Percentiles rank a stretch among this genome's conserved stretches.
Conservation (phyloP, 805 yeast genomes). For the Yamadazyma philogaea region DNA sequence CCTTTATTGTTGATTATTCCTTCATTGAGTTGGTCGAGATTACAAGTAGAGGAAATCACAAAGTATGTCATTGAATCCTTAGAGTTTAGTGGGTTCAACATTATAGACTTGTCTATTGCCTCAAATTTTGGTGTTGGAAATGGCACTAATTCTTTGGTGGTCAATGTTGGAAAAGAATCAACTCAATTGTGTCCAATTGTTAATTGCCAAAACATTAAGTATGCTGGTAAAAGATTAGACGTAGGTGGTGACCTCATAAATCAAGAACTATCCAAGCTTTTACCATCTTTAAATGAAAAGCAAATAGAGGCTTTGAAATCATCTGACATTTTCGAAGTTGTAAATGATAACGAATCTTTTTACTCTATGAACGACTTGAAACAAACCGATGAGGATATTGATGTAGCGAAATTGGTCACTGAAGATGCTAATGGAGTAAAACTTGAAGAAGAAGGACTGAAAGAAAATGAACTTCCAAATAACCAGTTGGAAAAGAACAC, state of each 20-base stretch:
- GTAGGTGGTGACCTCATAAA: slow-evolving; percentile 72
- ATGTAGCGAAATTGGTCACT: slow-evolving; percentile 86
- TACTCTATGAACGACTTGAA: slow-evolving; percentile 53
- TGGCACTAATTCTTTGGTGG: slow-evolving; percentile 62
- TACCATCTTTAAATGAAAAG: slow-evolving; percentile 53
- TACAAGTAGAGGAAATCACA: slow-evolving; percentile 64
- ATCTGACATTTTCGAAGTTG: slow-evolving; percentile 75
- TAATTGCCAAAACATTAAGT: slow-evolving; percentile 61
- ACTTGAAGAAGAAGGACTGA: slow-evolving; percentile 14
- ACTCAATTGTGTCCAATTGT: slow-evolving; percentile 79
- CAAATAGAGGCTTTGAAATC: slow-evolving; percentile 76
- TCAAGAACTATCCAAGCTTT: slow-evolving; percentile 42
- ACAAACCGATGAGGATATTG: slow-evolving; percentile 58
- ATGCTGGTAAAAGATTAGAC: slow-evolving; percentile 46
- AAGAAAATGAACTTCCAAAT: slow-evolving; percentile 48
- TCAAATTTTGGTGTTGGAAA: slow-evolving; percentile 71
- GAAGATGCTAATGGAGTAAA: slow-evolving; percentile 33
- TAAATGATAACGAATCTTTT: slow-evolving; percentile 67
- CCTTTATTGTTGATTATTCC: slow-evolving; percentile 71
- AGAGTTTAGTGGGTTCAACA: slow-evolving; percentile 67
- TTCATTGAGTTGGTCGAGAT: slow-evolving; percentile 61
- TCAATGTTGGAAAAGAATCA: slow-evolving; percentile 75
- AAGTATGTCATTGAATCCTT: slow-evolving; percentile 72
- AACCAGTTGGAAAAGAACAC: slow-evolving; percentile 69
- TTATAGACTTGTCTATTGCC: slow-evolving; percentile 66